These are phyloP conservation scores for Hypoxylon sp. DNA, from an alignment of 2,329 filamentous ascomycete genomes.

Conservation along the genomic window DNA sequence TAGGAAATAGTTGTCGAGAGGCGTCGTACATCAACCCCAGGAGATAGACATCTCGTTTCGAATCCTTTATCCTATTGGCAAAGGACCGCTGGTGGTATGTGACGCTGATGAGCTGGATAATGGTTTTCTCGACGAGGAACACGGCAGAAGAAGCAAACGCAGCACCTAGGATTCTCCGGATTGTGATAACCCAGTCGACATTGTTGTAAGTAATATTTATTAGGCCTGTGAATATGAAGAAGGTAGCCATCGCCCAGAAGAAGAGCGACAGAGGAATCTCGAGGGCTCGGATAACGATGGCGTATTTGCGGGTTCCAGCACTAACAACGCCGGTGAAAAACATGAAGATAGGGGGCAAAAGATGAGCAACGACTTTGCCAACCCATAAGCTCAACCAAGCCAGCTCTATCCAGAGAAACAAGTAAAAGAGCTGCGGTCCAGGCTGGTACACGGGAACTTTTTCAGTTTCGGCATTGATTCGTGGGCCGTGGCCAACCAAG, in stretches of 20 bases:
- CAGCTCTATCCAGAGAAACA: slow-evolving; percentile 79
- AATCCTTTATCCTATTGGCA: slow-evolving; percentile 85
- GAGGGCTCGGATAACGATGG: slow-evolving; percentile 73
- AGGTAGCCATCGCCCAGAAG: slow-evolving; percentile 76
- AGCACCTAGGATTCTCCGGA: slow-evolving; percentile 77
- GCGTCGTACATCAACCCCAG: slow-evolving; percentile 91
- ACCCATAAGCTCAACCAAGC: slow-evolving; percentile 78
- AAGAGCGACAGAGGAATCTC: slow-evolving; percentile 78
- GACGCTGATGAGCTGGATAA: slow-evolving; percentile 87
- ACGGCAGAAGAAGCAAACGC: slow-evolving; percentile 78
- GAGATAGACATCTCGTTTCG: slow-evolving; percentile 87
- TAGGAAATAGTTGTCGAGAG: slow-evolving; percentile 88
- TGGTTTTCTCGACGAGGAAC: slow-evolving; percentile 81
- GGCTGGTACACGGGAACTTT: slow-evolving; percentile 45
- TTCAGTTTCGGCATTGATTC: slow-evolving; percentile 39
- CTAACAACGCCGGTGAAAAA: slow-evolving; percentile 79
- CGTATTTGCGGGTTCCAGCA: slow-evolving; percentile 79
- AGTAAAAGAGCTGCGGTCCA: slow-evolving; percentile 69
- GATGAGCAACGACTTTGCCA: slow-evolving; percentile 75
- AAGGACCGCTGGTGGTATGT: slow-evolving; percentile 90
- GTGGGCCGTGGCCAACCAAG: slow-evolving; percentile 55
- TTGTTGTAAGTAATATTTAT: slow-evolving; percentile 57
- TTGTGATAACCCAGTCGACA: slow-evolving; percentile 68
- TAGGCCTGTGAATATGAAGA: slow-evolving; percentile 73
- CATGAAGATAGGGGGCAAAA: slow-evolving; percentile 75